Percentiles rank a stretch among this genome's conserved stretches.
These are phyloP conservation scores for Plantago major DNA, from an alignment of 257 asterid genomes.

Conservation along the genomic window DNA sequence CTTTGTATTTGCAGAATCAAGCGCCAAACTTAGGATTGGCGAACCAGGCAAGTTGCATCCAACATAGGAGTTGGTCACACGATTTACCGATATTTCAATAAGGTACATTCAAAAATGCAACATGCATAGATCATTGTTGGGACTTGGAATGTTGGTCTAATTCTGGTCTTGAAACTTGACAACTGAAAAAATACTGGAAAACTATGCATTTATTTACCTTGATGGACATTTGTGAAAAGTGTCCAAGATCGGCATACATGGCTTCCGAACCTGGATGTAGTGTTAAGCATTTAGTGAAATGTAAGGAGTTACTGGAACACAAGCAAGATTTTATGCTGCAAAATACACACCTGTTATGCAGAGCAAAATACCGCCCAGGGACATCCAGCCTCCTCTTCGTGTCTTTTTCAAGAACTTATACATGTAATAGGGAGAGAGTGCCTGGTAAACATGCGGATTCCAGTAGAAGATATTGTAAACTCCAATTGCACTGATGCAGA, in stretches of 20 bases:
- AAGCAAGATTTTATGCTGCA: not conserved
- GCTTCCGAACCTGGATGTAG: conserved; percentile 78
- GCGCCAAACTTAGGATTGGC: not conserved
- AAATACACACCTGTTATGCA: conserved; percentile 68
- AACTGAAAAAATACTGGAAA: not conserved
- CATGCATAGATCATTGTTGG: not conserved
- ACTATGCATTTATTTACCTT: conserved; percentile 39
- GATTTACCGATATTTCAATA: no score
- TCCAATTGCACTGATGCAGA: conserved; percentile 91
- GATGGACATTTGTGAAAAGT: conserved; percentile 88
- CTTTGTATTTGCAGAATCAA: not conserved
- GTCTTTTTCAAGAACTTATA: conserved; percentile 93
- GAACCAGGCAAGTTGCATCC: no score
- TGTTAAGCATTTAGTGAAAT: conserved; percentile 1
- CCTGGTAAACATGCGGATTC: conserved; percentile 84
- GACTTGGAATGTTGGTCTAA: not conserved
- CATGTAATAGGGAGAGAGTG: conserved; percentile 95
- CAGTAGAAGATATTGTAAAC: conserved; percentile 76
- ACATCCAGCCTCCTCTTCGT: conserved; percentile 84
- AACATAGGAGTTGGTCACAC: no score
- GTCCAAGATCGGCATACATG: conserved; percentile 98
- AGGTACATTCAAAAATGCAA: not conserved
- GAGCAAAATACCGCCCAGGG: conserved; percentile 84
- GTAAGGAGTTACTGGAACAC: not conserved
- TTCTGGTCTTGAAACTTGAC: conserved; percentile 2